A percentile compares a stretch with the other conserved stretches of the same genome.
Conservation (phyloP, 305 asterid species). For the Coffea humblotiana region DNA sequence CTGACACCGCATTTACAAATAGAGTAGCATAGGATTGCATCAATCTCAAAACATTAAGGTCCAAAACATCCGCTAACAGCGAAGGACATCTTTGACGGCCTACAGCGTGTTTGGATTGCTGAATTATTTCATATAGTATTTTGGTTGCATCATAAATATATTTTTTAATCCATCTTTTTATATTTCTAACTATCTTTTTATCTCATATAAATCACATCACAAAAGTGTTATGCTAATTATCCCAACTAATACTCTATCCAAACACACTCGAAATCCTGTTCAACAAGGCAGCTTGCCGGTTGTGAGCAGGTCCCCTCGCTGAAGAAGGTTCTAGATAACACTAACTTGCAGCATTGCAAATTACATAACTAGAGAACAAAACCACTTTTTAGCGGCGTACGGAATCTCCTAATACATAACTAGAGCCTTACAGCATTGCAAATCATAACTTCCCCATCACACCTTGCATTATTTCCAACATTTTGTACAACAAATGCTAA, state of each 20-base stretch:
- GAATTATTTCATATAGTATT: no score
- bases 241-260: no score
- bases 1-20: neutral
- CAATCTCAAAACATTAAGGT: neutral
- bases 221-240: no score
- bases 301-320: neutral
- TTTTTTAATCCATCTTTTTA: no score
- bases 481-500: slow-evolving; percentile 32
- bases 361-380: neutral
- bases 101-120: neutral
- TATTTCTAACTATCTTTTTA: no score
- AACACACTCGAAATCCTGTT: neutral
- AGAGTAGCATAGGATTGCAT: neutral
- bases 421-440: neutral
- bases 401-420: neutral
- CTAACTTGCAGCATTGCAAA: neutral
- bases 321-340: neutral
- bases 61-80: slow-evolving; percentile 1
- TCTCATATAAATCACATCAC: no score
- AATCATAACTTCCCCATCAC: neutral
- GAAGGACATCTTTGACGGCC: slow-evolving; percentile 17
- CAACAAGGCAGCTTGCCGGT: neutral
- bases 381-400: neutral
- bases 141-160: no score
- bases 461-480: neutral